These are phyloP conservation scores for Botryosphaeria agaves DNA, from an alignment of 2,329 filamentous ascomycete species.

Conservation along the genomic window DNA sequence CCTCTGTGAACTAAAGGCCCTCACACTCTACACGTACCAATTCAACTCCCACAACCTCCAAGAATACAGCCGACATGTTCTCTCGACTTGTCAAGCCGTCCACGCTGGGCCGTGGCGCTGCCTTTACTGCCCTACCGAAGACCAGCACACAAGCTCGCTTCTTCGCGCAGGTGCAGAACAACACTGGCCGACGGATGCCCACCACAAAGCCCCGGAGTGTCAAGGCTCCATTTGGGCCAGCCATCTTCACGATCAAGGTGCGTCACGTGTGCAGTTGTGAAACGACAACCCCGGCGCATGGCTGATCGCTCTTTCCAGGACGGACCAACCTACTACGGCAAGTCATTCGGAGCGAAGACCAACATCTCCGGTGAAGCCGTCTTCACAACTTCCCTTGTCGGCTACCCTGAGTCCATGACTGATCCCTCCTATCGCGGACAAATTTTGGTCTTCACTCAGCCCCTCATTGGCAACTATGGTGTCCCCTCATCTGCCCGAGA, in stretches of 20 bases:
- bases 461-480: conserved; percentile 95
- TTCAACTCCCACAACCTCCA: conserved; percentile 7
- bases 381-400: conserved; percentile 94
- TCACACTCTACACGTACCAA: conserved; percentile 8
- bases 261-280: conserved; percentile 12
- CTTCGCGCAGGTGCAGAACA: conserved; percentile 51
- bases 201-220: conserved; percentile 40
- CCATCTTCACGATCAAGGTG: conserved; percentile 89
- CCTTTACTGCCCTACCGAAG: conserved; percentile 28
- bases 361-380: conserved; percentile 97
- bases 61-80: conserved; percentile 30
- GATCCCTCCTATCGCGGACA: conserved; percentile 62
- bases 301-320: conserved; percentile 37
- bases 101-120: conserved; percentile 19
- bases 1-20: conserved; percentile 39
- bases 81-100: conserved; percentile 36
- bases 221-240: conserved; percentile 54
- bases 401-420: conserved; percentile 80
- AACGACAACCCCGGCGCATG: conserved; percentile 6
- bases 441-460: conserved; percentile 96
- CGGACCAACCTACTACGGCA: conserved; percentile 90
- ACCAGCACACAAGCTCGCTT: conserved; percentile 27
- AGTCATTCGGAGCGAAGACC: conserved; percentile 86
- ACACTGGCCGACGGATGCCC: conserved; percentile 52
- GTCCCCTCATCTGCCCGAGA: conserved; percentile 78